Conservation (phyloP, 495 filamentous ascomycete species). For the Podospora didyma region DNA sequence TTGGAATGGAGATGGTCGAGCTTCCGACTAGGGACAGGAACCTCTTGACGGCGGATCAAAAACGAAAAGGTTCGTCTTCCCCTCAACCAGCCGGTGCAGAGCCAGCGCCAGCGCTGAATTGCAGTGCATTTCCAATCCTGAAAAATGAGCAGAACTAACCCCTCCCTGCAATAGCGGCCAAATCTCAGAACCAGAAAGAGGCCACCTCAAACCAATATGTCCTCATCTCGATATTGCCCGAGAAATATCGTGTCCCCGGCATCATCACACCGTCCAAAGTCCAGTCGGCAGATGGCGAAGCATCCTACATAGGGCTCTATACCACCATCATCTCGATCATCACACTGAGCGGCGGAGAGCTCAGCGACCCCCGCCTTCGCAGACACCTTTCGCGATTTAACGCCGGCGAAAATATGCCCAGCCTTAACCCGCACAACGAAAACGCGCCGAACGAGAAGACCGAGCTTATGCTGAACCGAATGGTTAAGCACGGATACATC, state of each 20-base stretch:
- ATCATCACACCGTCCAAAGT: slow-evolving; percentile 67
- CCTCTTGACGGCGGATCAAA: slow-evolving; percentile 71
- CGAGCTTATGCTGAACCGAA: slow-evolving; percentile 66
- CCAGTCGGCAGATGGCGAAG: slow-evolving; percentile 61
- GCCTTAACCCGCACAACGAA: slow-evolving; percentile 42
- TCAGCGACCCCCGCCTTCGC: slow-evolving; percentile 68
- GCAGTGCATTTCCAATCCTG: too few species aligned
- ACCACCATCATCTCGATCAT: slow-evolving; percentile 76
- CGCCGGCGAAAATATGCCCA: slow-evolving; percentile 61
- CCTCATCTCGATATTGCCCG: slow-evolving; percentile 65
- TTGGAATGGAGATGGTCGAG: slow-evolving; percentile 86
- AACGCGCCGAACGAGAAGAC: slow-evolving; percentile 65
- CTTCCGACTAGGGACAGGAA: slow-evolving; percentile 81
- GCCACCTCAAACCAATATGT: slow-evolving; percentile 68
- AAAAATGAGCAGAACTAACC: neutral
- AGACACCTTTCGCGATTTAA: slow-evolving; percentile 74
- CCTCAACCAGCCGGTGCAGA: too few species aligned
- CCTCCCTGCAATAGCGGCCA: slow-evolving; percentile 28
- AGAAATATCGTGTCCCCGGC: slow-evolving; percentile 54
- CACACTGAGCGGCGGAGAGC: slow-evolving; percentile 58
- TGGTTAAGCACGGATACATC: slow-evolving; percentile 81
- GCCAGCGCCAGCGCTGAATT: too few species aligned
- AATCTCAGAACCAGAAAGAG: slow-evolving; percentile 37
- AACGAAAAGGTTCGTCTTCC: slow-evolving; percentile 45
- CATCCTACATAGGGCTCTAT: slow-evolving; percentile 75